Conservation (phyloP, 176 grass and related monocot species). For the Miscanthus lutarioriparius region DNA sequence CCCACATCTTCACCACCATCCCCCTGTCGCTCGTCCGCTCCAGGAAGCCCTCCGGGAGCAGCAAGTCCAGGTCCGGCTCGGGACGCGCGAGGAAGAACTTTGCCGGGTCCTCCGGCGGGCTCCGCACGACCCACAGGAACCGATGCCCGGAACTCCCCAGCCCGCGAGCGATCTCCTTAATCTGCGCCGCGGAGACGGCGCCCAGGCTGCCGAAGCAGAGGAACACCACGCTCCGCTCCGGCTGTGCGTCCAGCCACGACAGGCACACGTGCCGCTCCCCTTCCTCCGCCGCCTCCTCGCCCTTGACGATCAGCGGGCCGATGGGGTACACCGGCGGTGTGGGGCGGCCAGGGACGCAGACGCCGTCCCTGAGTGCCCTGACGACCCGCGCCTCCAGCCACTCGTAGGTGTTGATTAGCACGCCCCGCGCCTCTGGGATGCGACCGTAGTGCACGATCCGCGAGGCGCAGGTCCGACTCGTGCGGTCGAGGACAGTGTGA, state of each 20-base stretch:
- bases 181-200: constrained; percentile 42
- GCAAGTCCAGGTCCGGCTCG: constrained; percentile 37
- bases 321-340: constrained; percentile 62
- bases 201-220: constrained; percentile 69
- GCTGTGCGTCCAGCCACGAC: constrained; percentile 65
- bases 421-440: constrained; percentile 25
- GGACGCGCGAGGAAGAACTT: constrained; percentile 28
- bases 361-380: constrained; percentile 4
- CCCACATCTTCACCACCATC: constrained; percentile 55
- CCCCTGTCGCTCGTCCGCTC: constrained; percentile 45
- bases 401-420: constrained; percentile 64
- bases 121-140: constrained; percentile 61
- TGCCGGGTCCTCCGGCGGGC: constrained; percentile 34
- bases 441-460: constrained; percentile 25
- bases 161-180: constrained; percentile 46
- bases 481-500: constrained; percentile 24
- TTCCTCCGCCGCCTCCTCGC: neutral
- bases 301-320: constrained; percentile 47
- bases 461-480: neutral
- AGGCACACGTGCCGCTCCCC: constrained; percentile 45
- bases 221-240: constrained; percentile 49
- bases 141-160: constrained; percentile 51
- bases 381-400: constrained; percentile 44
- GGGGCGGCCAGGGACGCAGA: neutral
- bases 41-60: constrained; percentile 67